Base-by-base conservation (phyloP, 768 basidiomycete species). In the Collybia nuda region DNA sequence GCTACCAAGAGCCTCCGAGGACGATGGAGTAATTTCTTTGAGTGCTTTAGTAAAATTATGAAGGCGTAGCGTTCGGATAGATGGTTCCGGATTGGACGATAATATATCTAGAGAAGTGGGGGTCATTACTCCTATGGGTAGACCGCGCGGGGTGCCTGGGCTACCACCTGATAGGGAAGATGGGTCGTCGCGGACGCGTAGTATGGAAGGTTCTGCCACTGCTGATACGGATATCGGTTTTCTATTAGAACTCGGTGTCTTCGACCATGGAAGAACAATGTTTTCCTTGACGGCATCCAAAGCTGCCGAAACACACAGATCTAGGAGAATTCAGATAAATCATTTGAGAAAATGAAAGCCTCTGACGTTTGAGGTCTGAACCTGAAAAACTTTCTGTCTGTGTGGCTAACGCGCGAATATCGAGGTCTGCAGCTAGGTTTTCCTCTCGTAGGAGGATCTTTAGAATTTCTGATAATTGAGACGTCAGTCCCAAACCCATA, bases 291-390 rank as follows among this genome's bases (percentile, higher is more conserved):
- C 86, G 3, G 93, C 86, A 59, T 93, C 90, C 50, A 97, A 73
- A 14, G 94, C 95, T 21, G 94, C 93, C 46, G 90, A 85, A 22
- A 98, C 94, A 64, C 93, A 95, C 18, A 97, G 70, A 68, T 98
- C 94, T 97, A 59, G 6, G 46, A 40, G 43, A n/a, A 52, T 15
- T 51, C 40, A 29, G 7, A 55, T 17, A 19, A 50, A 32, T 23
- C 60, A 29, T 55, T 52, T 44, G 21, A 49, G 47, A 44, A 28
- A 47, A 23, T 4, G 22, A n/a, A 23, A 48, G n/a, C 9, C 23
- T 74, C 89, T 62, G 51, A 96, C 94, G 92, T 68, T 96, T 97
- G 52, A 98, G 74, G 66, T 98, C 94, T 22, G 93, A 96, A 14
- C 94, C 94, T 50, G 94, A 98, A 67, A 93, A 98, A 46, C 80